These are phyloP conservation scores for Gaertneriomyces semiglobifer DNA, from an alignment of 192 early-diverging fungal genomes.

Conservation along the genomic window DNA sequence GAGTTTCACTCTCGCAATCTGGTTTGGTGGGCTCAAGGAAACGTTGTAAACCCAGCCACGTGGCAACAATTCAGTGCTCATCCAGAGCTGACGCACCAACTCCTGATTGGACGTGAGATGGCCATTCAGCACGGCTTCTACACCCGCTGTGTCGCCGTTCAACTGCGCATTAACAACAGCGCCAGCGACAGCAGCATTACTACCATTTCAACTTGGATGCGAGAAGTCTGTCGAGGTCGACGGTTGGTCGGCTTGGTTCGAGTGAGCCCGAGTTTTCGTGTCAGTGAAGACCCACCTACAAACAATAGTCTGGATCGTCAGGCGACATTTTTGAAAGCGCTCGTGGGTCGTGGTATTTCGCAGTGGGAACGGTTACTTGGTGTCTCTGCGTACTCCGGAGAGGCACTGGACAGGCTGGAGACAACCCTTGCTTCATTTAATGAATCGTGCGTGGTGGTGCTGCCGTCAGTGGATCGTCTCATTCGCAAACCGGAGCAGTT, in stretches of 20 bases:
- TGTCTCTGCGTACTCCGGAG: background rate
- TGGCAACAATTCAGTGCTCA: background rate
- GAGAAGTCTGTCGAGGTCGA: background rate
- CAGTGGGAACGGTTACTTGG: background rate
- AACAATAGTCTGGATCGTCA: background rate
- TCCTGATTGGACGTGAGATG: background rate
- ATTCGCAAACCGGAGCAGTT: background rate
- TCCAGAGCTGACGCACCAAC: constrained; percentile 5
- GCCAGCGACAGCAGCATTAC: background rate
- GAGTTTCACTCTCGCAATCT: background rate
- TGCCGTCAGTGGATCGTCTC: constrained; percentile 4
- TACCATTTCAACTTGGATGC: background rate
- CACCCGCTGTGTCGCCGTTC: background rate
- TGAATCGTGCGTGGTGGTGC: background rate
- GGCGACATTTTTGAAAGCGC: background rate
- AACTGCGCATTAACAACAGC: constrained; percentile 3
- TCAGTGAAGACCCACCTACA: background rate
- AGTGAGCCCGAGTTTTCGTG: background rate
- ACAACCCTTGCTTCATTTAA: background rate
- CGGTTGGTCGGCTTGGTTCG: background rate
- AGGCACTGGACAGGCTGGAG: background rate
- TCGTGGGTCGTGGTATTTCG: background rate
- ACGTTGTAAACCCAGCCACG: background rate
- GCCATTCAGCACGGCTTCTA: constrained; percentile 8
- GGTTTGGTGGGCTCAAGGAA: background rate